Base-by-base conservation (phyloP, 2,329 filamentous ascomycete genomes). In the Dactylonectria macrodidyma region DNA sequence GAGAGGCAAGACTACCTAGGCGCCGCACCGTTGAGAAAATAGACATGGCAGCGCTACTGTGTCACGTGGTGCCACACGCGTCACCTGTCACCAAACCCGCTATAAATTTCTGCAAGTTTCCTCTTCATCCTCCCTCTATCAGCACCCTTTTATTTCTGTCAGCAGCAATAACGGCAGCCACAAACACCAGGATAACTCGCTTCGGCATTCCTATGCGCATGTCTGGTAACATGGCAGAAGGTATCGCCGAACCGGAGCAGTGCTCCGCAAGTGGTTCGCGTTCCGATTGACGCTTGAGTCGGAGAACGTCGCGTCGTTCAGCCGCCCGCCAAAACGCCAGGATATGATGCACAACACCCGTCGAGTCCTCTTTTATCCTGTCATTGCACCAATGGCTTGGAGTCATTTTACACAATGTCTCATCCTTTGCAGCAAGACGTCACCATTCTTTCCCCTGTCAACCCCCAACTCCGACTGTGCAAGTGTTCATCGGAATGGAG, bases 21-120 rank as follows among this genome's bases (percentile, higher is more conserved):
- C 19, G 38, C 3, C 24, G 33, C 24, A 59, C 56, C 22, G 57
- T 50, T 54, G 48, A 60, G 52, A 56, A 63, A 44, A 65, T 41
- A 36, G n/a, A 19, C 26, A 46, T 14, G 24, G 47, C 11, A 22
- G 50, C 30, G 55, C 14, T 41, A 50, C 54, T 5, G 24, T 62
- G 64, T 73, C 73, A 80, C 78, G 78, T 80, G 78, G 55, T 61
- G 68, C 62, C 16, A 62, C 65, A 19, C 10, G 55, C 61, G 30
- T 56, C 22, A 36, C 62, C 47, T 65, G 33, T 46, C 54, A 46
- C 44, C 24, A 59, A 50, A 36, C 51, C 64, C 57, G 34, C 55
- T 62, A 62, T 71, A 63, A 67, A 63, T 68, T 68, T 75, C 62
- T 54, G 51, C 65, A 38, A 33, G 61, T 33, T 26, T 55, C 41